Base-by-base conservation (phyloP, 345 rosid genomes). In the Syzygium aromaticum region DNA sequence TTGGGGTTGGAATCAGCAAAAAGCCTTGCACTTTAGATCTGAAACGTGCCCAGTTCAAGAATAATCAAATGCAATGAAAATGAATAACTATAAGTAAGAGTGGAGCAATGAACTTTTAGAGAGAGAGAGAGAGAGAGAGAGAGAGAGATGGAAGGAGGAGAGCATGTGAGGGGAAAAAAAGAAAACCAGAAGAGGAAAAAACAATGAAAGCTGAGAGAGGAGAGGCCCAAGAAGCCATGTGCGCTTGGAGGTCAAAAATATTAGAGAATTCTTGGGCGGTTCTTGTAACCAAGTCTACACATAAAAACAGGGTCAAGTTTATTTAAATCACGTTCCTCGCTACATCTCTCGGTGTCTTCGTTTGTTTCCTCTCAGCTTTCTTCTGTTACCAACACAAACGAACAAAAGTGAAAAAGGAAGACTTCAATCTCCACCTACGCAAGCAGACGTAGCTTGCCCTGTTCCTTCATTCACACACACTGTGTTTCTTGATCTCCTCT, bases 241-340 rank as follows among this genome's bases (percentile, higher is more conserved):
- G 94, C 96, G 84, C 63, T 87, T 88, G 91, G 95, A 95, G 93
- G 97, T 93, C 92, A 93, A 94, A 89, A 92, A 86, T 84, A 92
- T 86, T 94, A 89, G 91, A 91, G 86, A 91, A 94, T 89, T 91
- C 87, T 56, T 86, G 85, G 52, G 80, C 64, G 82, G 82, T 73
- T 73, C 82, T 73, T 19, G 82, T 38, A 38, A 73, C 82, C 82
- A 73, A 38, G 82, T 21, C 28, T 25, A 11, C 83, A 52, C 80
- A 53, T 54, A 10, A 78, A 80, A 53, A 77, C 85, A 33, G 54
- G 40, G 56, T 77, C 73, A 17, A 23, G 52, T 21, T 83, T 38
- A 80, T 87, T 87, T 51, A 86, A 28, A 52, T 51, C 54, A 85
- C 84, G 61, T 52, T 83, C 49, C 52, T 63, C 9, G 78, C 33